Conservation (phyloP, 176 grass and related monocot genomes). For the Triticum turgidum region DNA sequence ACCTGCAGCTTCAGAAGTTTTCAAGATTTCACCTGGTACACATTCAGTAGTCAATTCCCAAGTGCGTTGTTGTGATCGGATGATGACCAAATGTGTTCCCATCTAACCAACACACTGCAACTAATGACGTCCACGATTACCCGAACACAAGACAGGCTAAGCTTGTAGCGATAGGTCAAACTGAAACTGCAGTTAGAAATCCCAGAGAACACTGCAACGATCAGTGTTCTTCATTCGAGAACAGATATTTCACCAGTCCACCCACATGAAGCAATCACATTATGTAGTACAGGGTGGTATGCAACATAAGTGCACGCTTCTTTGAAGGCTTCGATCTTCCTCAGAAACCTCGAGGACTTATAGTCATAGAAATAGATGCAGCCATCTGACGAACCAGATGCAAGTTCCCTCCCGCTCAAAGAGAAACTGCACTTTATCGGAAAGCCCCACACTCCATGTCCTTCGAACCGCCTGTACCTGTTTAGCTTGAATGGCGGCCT, state of each 20-base stretch:
- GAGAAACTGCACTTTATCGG: constrained; percentile 84
- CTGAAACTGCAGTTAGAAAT: not conserved
- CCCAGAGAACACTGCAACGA: not conserved
- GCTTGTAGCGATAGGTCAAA: not conserved
- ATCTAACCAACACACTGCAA: not conserved
- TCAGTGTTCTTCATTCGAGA: constrained; percentile 43
- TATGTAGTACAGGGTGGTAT: constrained; percentile 66
- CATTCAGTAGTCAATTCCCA: not conserved
- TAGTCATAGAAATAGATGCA: constrained; percentile 73
- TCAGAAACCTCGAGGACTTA: constrained; percentile 45
- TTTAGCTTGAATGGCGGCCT: constrained; percentile 72
- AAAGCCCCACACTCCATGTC: constrained; percentile 85
- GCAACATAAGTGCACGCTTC: constrained; percentile 65
- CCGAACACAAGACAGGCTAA: not conserved
- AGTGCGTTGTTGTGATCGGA: not conserved
- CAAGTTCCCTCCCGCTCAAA: constrained; percentile 55
- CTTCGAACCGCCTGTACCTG: constrained; percentile 73
- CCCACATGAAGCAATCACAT: constrained; percentile 81
- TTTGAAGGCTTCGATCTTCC: constrained; percentile 68
- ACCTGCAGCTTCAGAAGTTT: not conserved
- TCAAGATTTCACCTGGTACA: no score
- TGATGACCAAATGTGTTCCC: not conserved
- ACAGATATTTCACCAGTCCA: constrained; percentile 77
- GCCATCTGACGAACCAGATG: constrained; percentile 84
- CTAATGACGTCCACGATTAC: not conserved